Evolutionary conservation across 805 yeast species (phyloP).

Genomic region (Wickerhamomyces mucosus): DNA sequence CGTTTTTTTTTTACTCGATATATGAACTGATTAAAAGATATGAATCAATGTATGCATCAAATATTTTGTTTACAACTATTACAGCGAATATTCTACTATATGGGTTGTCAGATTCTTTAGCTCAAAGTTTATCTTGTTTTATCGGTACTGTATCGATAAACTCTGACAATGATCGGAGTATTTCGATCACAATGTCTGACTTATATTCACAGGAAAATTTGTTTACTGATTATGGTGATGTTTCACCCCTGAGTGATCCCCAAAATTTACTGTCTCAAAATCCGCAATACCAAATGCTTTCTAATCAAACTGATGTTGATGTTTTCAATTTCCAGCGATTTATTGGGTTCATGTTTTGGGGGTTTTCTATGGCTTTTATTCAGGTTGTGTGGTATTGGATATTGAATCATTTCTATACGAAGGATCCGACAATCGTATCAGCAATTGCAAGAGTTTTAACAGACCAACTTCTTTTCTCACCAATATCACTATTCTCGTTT

Average conservation of each 20-base stretch:
- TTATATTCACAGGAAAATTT: too few species aligned
- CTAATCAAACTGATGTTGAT: conserved; percentile 18
- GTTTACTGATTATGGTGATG: conserved; percentile 23
- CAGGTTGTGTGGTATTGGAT: conserved; percentile 88
- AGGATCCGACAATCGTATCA: conserved; percentile 76
- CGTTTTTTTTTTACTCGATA: conserved; percentile 38
- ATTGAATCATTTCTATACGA: conserved; percentile 65
- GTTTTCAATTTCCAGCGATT: conserved; percentile 60
- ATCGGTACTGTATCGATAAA: conserved; percentile 7
- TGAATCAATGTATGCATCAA: conserved; percentile 48
- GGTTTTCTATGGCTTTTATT: conserved; percentile 68
- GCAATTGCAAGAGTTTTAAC: conserved; percentile 80
- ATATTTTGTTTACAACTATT: conserved; percentile 68
- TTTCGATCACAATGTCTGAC: conserved; percentile 11
- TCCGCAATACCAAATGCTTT: conserved; percentile 22
- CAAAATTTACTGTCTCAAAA: conserved; percentile 13
- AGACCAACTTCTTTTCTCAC: conserved; percentile 87
- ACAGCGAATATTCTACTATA: conserved; percentile 72
- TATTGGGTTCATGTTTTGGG: conserved; percentile 81
- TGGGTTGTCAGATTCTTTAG: conserved; percentile 87
- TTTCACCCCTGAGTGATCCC: conserved; percentile 15
- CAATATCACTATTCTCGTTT: conserved; percentile 70
- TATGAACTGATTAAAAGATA: conserved; percentile 47
- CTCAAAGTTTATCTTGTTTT: conserved; percentile 41
- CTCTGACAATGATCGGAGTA: too few species aligned